Conservation (phyloP, 1,284 basidiomycete species). For the Cutaneotrichosporon daszewskae region DNA sequence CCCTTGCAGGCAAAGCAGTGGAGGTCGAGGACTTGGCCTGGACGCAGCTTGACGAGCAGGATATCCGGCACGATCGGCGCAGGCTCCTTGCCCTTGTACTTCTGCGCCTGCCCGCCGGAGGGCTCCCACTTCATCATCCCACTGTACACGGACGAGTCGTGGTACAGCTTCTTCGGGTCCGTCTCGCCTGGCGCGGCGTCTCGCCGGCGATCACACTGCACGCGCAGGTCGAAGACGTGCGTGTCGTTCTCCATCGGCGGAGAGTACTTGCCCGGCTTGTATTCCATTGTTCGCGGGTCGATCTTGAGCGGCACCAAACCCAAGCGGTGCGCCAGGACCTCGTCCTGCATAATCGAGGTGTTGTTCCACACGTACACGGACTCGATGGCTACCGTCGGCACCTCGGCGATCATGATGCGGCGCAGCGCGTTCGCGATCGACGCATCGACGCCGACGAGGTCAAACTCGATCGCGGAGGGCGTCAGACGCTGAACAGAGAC, state of each 20-base stretch:
- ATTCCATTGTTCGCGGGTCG: conserved; percentile 61
- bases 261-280: conserved; percentile 52
- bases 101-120: conserved; percentile 70
- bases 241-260: conserved; percentile 80
- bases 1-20: conserved; percentile 79
- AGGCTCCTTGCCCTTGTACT: conserved; percentile 39
- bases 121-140: conserved; percentile 75
- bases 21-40: conserved; percentile 71
- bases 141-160: conserved; percentile 64
- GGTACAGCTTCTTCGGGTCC: conserved; percentile 62
- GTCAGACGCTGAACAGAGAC: conserved; percentile 73
- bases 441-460: conserved; percentile 92
- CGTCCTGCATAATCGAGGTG: conserved; percentile 89
- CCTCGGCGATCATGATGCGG: conserved; percentile 89
- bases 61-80: conserved; percentile 66
- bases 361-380: conserved; percentile 94
- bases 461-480: conserved; percentile 81
- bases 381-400: conserved; percentile 90
- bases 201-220: conserved; percentile 63
- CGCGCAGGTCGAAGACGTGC: conserved; percentile 74
- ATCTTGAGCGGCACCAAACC: conserved; percentile 86
- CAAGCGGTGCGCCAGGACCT: conserved; percentile 83
- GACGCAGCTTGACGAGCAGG: conserved; percentile 87
- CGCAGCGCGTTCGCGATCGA: conserved; percentile 93
- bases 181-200: conserved; percentile 55